Evolutionary conservation across 2,329 filamentous ascomycete species (phyloP).

Genomic region (Talaromyces sp.): DNA sequence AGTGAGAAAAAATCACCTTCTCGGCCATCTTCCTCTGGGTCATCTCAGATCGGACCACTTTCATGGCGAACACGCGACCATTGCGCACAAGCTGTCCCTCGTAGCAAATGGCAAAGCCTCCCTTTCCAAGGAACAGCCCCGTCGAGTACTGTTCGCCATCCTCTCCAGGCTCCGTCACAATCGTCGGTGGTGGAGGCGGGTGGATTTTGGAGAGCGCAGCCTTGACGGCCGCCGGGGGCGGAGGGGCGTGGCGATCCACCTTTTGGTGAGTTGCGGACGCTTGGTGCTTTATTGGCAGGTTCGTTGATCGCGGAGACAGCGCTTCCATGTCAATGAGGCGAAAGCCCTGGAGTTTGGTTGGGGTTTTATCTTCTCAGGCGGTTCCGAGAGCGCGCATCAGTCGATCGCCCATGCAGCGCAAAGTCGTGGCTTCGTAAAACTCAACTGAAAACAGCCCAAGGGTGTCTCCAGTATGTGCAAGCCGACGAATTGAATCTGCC

Average conservation of each 20-base stretch:
- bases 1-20: constrained; percentile 31
- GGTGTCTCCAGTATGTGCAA: background rate
- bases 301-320: constrained; percentile 44
- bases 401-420: background rate
- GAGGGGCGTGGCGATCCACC: constrained; percentile 29
- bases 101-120: constrained; percentile 48
- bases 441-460: background rate
- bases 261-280: constrained; percentile 34
- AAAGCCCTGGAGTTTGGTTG: background rate
- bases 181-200: constrained; percentile 40
- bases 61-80: constrained; percentile 44
- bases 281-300: constrained; percentile 41
- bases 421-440: background rate
- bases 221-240: constrained; percentile 24
- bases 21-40: constrained; percentile 48
- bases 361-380: background rate
- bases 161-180: constrained; percentile 41
- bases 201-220: constrained; percentile 36
- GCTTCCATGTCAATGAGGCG: constrained; percentile 39
- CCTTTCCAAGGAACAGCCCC: constrained; percentile 44
- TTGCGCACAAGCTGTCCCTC: constrained; percentile 42
- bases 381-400: background rate
- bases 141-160: constrained; percentile 42
- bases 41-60: constrained; percentile 48
- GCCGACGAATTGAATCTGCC: background rate